Conservation (phyloP, 1,284 basidiomycete genomes). For the Fomitopsis betulina region DNA sequence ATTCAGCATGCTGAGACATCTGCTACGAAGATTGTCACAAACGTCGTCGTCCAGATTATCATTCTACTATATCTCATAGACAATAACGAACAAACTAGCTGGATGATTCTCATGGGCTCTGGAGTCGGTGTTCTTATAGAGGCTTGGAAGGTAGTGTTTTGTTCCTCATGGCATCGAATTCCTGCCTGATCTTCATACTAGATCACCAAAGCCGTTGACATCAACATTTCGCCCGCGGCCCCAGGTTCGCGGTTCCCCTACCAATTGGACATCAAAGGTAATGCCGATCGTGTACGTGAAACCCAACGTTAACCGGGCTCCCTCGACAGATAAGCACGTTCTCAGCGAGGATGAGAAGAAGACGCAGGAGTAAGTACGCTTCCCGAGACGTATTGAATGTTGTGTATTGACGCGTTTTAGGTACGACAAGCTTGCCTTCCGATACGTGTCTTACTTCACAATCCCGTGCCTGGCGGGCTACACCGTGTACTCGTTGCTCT, state of each 20-base stretch:
- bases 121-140: conserved; percentile 88
- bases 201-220: conserved; percentile 88
- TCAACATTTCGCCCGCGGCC: conserved; percentile 57
- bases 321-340: conserved; percentile 78
- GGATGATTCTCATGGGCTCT: conserved; percentile 92
- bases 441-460: conserved; percentile 85
- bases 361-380: conserved; percentile 82
- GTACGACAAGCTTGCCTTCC: conserved; percentile 85
- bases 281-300: neutral
- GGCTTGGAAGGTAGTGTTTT: conserved; percentile 82
- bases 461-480: conserved; percentile 85
- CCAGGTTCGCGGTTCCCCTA: conserved; percentile 74
- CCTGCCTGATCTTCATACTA: conserved; percentile 20
- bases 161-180: conserved; percentile 6
- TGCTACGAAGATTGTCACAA: conserved; percentile 72
- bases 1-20: neutral
- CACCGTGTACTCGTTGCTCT: conserved; percentile 86
- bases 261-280: conserved; percentile 76
- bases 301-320: neutral
- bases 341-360: conserved; percentile 93
- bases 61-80: conserved; percentile 93
- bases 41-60: conserved; percentile 88
- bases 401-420: conserved; percentile 32
- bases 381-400: conserved; percentile 9
- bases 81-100: conserved; percentile 91